A percentile compares a stretch with the other conserved stretches of the same genome.
phyloP scores from a whole-genome alignment of 805 yeast species.

The Wickerhamiella lipophila region DNA sequence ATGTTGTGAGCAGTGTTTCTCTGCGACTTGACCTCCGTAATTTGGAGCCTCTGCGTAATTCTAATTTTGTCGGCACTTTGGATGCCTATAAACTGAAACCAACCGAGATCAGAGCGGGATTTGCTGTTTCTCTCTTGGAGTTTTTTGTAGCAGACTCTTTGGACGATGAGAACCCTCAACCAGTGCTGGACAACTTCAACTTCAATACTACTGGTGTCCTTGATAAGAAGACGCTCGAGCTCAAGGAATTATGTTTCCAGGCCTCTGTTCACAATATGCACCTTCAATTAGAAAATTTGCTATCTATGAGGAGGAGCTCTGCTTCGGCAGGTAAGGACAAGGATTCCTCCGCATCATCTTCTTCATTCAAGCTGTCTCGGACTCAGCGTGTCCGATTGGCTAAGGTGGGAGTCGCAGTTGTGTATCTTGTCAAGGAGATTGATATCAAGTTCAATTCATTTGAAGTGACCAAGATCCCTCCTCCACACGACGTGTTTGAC shows the following conservation, averaged over 20 bases:
- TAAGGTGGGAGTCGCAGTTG: slow-evolving; percentile 22
- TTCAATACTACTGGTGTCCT: slow-evolving; percentile 27
- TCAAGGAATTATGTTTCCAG: slow-evolving; percentile 26
- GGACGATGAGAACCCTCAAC: slow-evolving; percentile 25
- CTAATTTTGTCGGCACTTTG: slow-evolving; percentile 28
- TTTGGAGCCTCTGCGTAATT: slow-evolving; percentile 16
- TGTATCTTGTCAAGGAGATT: slow-evolving; percentile 28
- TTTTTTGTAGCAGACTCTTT: slow-evolving; percentile 24
- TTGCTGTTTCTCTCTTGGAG: slow-evolving; percentile 23
- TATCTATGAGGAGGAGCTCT: slow-evolving; percentile 12
- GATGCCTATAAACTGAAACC: slow-evolving; percentile 23
- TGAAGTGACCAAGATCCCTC: slow-evolving; percentile 25
- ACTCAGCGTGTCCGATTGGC: slow-evolving; percentile 19
- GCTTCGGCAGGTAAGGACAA: background rate
- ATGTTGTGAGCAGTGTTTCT: slow-evolving; percentile 24
- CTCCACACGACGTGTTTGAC: slow-evolving; percentile 10
- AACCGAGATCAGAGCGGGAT: slow-evolving; percentile 25
- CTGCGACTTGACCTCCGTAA: slow-evolving; percentile 26
- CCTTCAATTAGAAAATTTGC: slow-evolving; percentile 19
- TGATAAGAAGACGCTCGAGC: slow-evolving; percentile 22
- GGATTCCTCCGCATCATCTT: background rate
- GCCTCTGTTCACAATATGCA: slow-evolving; percentile 24
- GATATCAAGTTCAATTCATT: slow-evolving; percentile 28
- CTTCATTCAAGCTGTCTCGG: slow-evolving; percentile 3
- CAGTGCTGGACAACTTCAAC: slow-evolving; percentile 24